Base-by-base conservation (phyloP, 345 rosid species). In the Ailanthus altissimus region DNA sequence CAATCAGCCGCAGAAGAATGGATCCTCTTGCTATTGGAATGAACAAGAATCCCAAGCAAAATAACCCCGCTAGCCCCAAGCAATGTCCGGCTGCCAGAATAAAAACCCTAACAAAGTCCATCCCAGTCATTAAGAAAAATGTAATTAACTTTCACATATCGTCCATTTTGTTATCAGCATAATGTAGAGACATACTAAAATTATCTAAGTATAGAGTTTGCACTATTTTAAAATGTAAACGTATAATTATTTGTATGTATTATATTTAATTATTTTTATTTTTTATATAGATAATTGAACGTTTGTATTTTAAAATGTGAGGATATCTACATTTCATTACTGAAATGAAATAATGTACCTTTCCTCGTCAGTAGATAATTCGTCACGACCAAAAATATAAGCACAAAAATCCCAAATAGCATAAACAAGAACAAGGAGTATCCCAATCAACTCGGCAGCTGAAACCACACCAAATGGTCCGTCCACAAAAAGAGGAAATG, bases 381-480 rank as follows among this genome's bases (percentile, higher is more conserved):
- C 62, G 80, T 80, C 69, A 89, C 11, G 53, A 94, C n/a, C n/a
- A n/a, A n/a, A n/a, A n/a, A 93, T 91, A 68, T 82, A 95, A 58
- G 84, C 79, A 80, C 85, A 93, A 9, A 87, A 54, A 67, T 96
- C 90, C 96, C 93, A 93, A 6, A 93, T 9, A 58, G 90, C 73
- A 36, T 87, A 95, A 42, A 84, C 87, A 73, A 78, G 79, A 81
- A 95, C 85, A 72, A 92, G 74, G 64, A 87, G 38, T 71, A 93
- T 92, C 68, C 98, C 99, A 73, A 93, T 85, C 46, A 90, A 79
- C 85, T 95, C 98, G n/a, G 98, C 91, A 28, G 99, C 99, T 28
- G 98, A 86, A 72, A 93, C 97, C 77, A 95, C 98, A 49, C 99
- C 99, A 77, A 93, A 86, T 66, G 94, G 97, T 75, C 98, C 98